Conservation (phyloP, 192 early-diverging fungal genomes). For the Kickxella alabastrina region DNA sequence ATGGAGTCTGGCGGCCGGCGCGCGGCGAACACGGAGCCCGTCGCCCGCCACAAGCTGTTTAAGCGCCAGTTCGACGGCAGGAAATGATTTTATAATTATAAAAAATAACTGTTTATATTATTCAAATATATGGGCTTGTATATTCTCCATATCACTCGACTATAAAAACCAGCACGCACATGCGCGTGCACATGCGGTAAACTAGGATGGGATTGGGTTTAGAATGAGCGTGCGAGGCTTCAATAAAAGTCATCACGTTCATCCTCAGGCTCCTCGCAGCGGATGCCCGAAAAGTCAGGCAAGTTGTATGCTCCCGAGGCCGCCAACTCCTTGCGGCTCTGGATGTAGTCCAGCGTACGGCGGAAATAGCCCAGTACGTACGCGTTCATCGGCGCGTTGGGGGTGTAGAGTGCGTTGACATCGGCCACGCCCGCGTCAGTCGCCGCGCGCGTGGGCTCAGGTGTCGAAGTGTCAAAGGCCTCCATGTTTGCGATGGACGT, state of each 20-base stretch:
- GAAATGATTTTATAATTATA: too few relatives aligned
- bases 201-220: too few relatives aligned
- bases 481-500: slow-evolving; percentile 67
- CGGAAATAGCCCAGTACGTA: slow-evolving; percentile 71
- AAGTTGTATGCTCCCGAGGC: slow-evolving; percentile 35
- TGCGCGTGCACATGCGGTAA: too few relatives aligned
- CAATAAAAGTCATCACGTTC: slow-evolving; percentile 6
- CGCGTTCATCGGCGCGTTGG: slow-evolving; percentile 57
- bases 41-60: slow-evolving; percentile 62
- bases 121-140: too few relatives aligned
- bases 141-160: too few relatives aligned
- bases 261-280: slow-evolving; percentile 32
- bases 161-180: too few relatives aligned
- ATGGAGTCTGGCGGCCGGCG: slow-evolving; percentile 61
- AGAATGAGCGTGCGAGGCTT: too few relatives aligned
- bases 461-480: slow-evolving; percentile 59
- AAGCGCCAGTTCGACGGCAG: slow-evolving; percentile 60
- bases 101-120: slow-evolving; percentile 23
- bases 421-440: slow-evolving; percentile 43
- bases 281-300: slow-evolving; percentile 49
- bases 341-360: slow-evolving; percentile 64
- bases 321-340: slow-evolving; percentile 48
- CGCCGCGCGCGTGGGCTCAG: slow-evolving; percentile 52
- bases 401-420: slow-evolving; percentile 61
- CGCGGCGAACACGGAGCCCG: slow-evolving; percentile 36